A percentile compares a stretch with the other conserved stretches of the same genome.
Evolutionary conservation across 2,329 filamentous ascomycete species (phyloP).

Genomic region (Exserohilum turcica): DNA sequence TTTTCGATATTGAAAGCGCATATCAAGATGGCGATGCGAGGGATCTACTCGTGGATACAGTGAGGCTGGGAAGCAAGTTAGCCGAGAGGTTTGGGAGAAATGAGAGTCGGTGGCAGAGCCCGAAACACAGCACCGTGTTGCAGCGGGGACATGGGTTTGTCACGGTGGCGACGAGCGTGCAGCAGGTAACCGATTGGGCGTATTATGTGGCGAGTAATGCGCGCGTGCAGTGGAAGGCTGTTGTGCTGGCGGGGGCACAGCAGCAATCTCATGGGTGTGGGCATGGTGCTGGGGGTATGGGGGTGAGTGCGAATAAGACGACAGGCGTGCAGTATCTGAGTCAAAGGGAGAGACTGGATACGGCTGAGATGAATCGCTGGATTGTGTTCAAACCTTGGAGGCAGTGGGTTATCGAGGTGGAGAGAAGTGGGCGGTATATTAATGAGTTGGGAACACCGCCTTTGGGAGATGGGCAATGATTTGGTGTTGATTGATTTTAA

Average conservation of each 20-base stretch:
- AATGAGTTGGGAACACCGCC: slow-evolving; percentile 36
- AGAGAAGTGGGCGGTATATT: slow-evolving; percentile 36
- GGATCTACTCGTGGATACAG: slow-evolving; percentile 33
- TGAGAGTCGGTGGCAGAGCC: slow-evolving; percentile 21
- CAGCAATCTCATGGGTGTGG: too few relatives aligned
- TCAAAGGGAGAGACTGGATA: slow-evolving; percentile 42
- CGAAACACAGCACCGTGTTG: slow-evolving; percentile 32
- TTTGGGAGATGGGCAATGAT: not conserved
- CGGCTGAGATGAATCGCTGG: slow-evolving; percentile 39
- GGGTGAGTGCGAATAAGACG: slow-evolving; percentile 9
- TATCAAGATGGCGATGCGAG: slow-evolving; percentile 20
- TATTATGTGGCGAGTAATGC: slow-evolving; percentile 46
- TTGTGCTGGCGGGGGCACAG: slow-evolving; percentile 25
- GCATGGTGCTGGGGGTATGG: too few relatives aligned
- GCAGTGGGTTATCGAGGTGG: slow-evolving; percentile 48
- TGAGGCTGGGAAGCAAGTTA: slow-evolving; percentile 26
- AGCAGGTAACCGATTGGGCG: slow-evolving; percentile 48
- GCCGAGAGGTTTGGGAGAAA: slow-evolving; percentile 29
- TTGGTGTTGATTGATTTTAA: too few relatives aligned
- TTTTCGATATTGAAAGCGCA: slow-evolving; percentile 30
- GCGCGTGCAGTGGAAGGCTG: slow-evolving; percentile 45
- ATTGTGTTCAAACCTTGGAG: slow-evolving; percentile 46
- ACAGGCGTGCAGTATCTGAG: slow-evolving; percentile 34
- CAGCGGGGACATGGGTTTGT: slow-evolving; percentile 53
- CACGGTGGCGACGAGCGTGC: slow-evolving; percentile 37